Evolutionary conservation across 2,329 filamentous ascomycete genomes (phyloP), one percentile per base, ranked within the genome.

Genomic region (Tolypocladium cylindrosporum): DNA sequence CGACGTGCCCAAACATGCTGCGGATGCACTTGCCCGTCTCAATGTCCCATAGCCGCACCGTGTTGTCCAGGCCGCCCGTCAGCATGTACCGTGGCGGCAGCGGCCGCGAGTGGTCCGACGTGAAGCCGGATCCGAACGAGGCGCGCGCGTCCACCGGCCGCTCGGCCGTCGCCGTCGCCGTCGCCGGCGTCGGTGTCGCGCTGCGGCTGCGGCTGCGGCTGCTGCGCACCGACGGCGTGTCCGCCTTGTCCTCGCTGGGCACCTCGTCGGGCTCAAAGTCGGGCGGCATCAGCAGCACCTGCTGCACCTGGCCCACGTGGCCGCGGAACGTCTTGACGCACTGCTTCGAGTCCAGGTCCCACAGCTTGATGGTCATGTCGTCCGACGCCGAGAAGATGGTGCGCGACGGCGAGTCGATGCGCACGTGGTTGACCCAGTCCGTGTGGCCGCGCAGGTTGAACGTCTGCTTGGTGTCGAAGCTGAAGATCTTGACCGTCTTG

Each of bases 351-450:
- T 97, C 91, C 41, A 99, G 79, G 67, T 97, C 93, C 93, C 93
- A 97, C 1, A 99, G 79, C 65, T 91, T 90, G 64, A 96, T 85
- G 0, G 89, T 94, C 68, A 91, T 88, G 71, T 99, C 94, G 69
- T 99, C 94, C 0, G 91, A 97, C 1, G 91, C 91, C 0, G 93
- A 96, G 67, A 97, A 88, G 4, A 97, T 81, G 0, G 92, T 97
- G 16, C 90, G 86, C 11, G 90, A 95, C 1, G 82, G 75, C 0
- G 86, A 81, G 70, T 99, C 91, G 42, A 99, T 84, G 63, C 88
- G 88, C 39, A 97, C 93, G n/a, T 90, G 87, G 73, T 99, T 99
- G 66, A 99, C 92, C 90, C 93, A 97, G 71, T 97, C 92, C 0
- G 80, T 84, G 70, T 99, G 94, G 10, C 92, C 93, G 31, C 87